Percentiles rank a stretch among this genome's conserved stretches.
phyloP scores from a whole-genome alignment of 208 protist species.

The Leishmania mexicana region DNA sequence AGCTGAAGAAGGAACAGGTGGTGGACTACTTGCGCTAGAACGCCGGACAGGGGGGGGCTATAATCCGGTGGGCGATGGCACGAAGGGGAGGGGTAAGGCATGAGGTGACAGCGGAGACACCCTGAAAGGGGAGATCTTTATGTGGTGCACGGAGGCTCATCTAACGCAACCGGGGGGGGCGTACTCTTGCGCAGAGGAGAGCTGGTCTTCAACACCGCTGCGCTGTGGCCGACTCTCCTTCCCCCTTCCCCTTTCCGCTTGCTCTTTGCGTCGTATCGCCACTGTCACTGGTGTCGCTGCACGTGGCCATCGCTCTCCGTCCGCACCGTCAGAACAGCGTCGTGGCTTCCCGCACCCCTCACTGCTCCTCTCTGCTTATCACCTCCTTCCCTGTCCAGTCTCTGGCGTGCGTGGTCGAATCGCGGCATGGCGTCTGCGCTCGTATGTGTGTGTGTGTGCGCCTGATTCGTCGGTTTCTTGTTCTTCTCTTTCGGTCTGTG shows the following conservation, averaged over 20 bases:
- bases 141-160: neutral
- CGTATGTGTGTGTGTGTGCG: neutral
- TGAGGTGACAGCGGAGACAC: too few relatives aligned
- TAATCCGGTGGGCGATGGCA: neutral
- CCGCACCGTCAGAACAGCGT: neutral
- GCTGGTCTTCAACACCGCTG: neutral
- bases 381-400: neutral
- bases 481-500: neutral
- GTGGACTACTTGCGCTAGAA: conserved; percentile 27
- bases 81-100: neutral
- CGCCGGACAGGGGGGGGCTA: neutral
- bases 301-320: neutral
- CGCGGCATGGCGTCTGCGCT: neutral
- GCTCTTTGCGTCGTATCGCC: neutral
- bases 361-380: neutral
- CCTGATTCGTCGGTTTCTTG: neutral
- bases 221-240: neutral
- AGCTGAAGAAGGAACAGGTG: conserved; percentile 82
- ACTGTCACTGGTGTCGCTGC: neutral
- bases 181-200: neutral
- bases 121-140: neutral
- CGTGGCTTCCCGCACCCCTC: neutral
- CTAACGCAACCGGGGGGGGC: too few relatives aligned
- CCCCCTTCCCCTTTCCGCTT: neutral
- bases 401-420: neutral